Conservation (phyloP, 1,139 yeast species). For the Pneumocystis canis region DNA sequence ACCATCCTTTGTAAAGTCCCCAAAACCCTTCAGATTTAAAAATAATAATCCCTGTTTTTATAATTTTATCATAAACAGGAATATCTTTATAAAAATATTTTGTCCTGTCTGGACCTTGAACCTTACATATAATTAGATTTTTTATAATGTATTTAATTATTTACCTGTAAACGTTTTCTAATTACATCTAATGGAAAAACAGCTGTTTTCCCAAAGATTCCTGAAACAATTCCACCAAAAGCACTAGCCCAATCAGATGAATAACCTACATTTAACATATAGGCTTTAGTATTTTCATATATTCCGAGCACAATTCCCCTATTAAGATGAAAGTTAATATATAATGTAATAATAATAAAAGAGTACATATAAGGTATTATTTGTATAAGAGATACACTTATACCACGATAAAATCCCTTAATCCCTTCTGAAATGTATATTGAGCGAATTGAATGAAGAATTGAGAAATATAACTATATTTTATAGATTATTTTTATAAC, state of each 20-base stretch:
- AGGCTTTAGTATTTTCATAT: conserved; percentile 6
- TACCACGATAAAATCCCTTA: conserved; percentile 48
- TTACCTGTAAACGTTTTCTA: conserved; percentile 64
- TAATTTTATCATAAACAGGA: conserved; percentile 21
- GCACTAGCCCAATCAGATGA: conserved; percentile 41
- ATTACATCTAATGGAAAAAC: conserved; percentile 80
- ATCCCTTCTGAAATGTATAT: conserved; percentile 39
- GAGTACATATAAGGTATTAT: conserved; percentile 41
- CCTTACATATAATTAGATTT: conserved; percentile 3
- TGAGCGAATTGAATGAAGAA: conserved; percentile 30
- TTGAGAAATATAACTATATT: conserved; percentile 30
- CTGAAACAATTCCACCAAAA: conserved; percentile 63
- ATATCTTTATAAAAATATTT: conserved; percentile 4
- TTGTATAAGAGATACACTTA: conserved; percentile 46
- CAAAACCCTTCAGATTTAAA: conserved; percentile 42
- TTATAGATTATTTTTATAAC: conserved; percentile 10
- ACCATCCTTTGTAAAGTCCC: conserved; percentile 57
- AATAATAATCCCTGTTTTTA: conserved; percentile 54
- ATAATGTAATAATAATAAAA: conserved; percentile 35
- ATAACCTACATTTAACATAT: conserved; percentile 12
- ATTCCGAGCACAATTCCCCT: conserved; percentile 11
- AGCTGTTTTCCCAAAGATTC: conserved; percentile 52
- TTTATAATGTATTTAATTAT: conserved; percentile 24
- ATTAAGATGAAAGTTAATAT: neutral
- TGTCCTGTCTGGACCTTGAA: conserved; percentile 3